Conservation (phyloP, 2,329 filamentous ascomycete genomes). For the Scytalidium lignicola region DNA sequence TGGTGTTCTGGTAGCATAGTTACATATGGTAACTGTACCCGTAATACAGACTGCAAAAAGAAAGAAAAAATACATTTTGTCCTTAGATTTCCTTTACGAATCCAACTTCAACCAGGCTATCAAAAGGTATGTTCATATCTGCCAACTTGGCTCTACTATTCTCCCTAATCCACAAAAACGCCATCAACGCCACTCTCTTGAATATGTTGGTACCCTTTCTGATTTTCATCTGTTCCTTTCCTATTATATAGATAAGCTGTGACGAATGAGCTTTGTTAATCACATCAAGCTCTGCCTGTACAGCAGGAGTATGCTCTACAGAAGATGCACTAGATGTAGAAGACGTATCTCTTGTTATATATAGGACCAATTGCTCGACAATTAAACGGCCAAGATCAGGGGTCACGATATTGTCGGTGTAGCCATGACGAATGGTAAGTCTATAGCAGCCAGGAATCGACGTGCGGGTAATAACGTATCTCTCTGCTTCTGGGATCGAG, state of each 20-base stretch:
- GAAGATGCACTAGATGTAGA: constrained; percentile 4
- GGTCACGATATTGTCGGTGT: constrained; percentile 65
- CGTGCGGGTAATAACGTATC: constrained; percentile 41
- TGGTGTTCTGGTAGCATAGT: too few relatives aligned
- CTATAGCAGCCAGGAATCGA: constrained; percentile 62
- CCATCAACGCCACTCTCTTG: constrained; percentile 42
- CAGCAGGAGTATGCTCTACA: constrained; percentile 17
- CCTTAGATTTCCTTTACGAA: constrained; percentile 60
- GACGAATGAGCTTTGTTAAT: constrained; percentile 39
- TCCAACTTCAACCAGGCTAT: constrained; percentile 61
- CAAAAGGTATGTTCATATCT: constrained; percentile 52
- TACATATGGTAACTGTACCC: too few relatives aligned
- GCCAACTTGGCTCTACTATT: constrained; percentile 63
- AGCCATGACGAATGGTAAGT: constrained; percentile 65
- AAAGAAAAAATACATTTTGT: too few relatives aligned
- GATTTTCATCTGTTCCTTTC: constrained; percentile 57
- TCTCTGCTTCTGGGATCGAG: constrained; percentile 37
- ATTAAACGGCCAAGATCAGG: constrained; percentile 57
- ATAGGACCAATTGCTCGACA: constrained; percentile 47
- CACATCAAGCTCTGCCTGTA: constrained; percentile 36
- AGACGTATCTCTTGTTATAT: constrained; percentile 35
- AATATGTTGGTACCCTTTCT: constrained; percentile 32
- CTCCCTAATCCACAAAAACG: constrained; percentile 61
- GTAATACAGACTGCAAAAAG: too few relatives aligned
- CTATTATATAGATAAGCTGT: constrained; percentile 52